Evolutionary conservation across 2,329 filamentous ascomycete species (phyloP).

Genomic region (Colletotrichum viniferum): DNA sequence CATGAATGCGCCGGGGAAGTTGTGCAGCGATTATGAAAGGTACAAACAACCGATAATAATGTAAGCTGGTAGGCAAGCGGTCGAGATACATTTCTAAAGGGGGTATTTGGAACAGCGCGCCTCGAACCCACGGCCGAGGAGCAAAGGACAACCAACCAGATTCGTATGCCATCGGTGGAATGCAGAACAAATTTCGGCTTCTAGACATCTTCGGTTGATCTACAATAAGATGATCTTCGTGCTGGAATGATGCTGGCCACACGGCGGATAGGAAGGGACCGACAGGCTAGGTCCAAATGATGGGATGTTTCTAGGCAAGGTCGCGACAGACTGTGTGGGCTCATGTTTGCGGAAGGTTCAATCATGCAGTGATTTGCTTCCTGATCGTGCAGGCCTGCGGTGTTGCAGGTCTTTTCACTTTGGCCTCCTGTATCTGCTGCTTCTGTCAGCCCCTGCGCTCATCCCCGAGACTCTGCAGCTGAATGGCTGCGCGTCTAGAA

Average conservation of each 20-base stretch:
- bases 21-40: background rate
- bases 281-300: background rate
- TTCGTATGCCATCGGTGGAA: background rate
- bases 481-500: background rate
- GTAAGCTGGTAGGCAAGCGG: background rate
- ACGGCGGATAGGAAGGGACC: background rate
- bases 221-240: background rate
- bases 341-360: background rate
- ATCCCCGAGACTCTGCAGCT: background rate
- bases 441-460: background rate
- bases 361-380: background rate
- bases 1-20: background rate
- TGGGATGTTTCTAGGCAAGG: background rate
- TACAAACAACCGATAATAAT: background rate
- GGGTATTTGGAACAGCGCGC: background rate
- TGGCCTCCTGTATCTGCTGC: background rate
- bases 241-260: background rate
- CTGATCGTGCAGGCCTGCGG: background rate
- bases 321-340: background rate
- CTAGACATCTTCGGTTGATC: background rate
- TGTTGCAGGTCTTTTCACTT: background rate
- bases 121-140: background rate
- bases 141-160: background rate
- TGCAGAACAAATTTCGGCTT: background rate
- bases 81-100: background rate